phyloP scores from a whole-genome alignment of 495 filamentous ascomycete genomes.

The Lasiosphaeria miniovina region DNA sequence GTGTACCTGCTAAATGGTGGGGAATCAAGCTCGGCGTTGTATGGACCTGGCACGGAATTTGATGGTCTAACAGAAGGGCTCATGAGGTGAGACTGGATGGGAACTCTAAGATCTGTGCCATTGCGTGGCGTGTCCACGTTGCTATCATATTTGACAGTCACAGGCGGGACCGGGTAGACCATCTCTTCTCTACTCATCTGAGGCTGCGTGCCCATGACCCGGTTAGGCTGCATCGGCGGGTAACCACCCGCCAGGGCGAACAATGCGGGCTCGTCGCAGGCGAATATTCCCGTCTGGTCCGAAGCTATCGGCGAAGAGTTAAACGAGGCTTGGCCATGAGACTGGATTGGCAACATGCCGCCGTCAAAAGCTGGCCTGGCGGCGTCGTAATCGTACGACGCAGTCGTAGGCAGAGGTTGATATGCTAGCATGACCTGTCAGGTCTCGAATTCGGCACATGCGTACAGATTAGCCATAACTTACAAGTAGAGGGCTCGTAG shows the following conservation, averaged over 20 bases:
- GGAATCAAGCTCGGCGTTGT: slow-evolving; percentile 6
- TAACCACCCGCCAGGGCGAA: slow-evolving; percentile 37
- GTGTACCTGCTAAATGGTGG: slow-evolving; percentile 14
- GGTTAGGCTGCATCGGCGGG: slow-evolving; percentile 38
- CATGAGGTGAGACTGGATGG: slow-evolving; percentile 9
- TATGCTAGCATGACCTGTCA: slow-evolving; percentile 22
- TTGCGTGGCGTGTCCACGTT: slow-evolving; percentile 9
- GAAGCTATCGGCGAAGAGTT: slow-evolving; percentile 18
- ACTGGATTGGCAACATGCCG: slow-evolving; percentile 26
- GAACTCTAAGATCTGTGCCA: slow-evolving; percentile 12
- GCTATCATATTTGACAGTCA: slow-evolving; percentile 27
- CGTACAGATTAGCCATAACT: background rate
- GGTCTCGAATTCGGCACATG: background rate
- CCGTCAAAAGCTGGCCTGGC: slow-evolving; percentile 30
- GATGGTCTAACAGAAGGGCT: slow-evolving; percentile 4
- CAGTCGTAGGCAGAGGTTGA: slow-evolving; percentile 32
- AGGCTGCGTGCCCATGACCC: slow-evolving; percentile 36
- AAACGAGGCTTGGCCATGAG: slow-evolving; percentile 23
- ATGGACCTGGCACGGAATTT: slow-evolving; percentile 10
- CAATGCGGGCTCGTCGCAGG: slow-evolving; percentile 30
- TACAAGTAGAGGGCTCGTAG: slow-evolving; percentile 36
- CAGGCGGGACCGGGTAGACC: slow-evolving; percentile 40
- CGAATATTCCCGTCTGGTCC: slow-evolving; percentile 27
- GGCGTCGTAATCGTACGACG: slow-evolving; percentile 32
- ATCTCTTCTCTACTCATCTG: slow-evolving; percentile 40